Evolutionary conservation across 441 rosid species (phyloP), one percentile per base, ranked within the genome.

Genomic region (Hura crepitans): DNA sequence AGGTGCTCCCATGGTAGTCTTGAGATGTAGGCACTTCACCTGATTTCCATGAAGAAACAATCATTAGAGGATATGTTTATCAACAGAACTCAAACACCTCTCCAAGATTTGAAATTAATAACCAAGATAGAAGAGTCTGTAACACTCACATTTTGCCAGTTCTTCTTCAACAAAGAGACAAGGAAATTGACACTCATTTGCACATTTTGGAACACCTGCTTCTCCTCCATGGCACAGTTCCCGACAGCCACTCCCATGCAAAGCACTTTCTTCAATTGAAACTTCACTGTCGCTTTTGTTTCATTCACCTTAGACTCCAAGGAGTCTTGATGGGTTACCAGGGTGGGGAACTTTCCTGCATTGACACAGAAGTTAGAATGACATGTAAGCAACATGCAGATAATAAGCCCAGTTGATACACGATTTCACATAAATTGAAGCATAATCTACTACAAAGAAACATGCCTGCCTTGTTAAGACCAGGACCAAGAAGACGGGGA

Each of bases 401-500:
- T n/a, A 14, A 22, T 20, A 13, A n/a, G n/a, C 3, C 22, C 35
- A 65, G 15, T 1, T 13, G 10, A 61, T 2, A 7, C 1, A 30
- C 22, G 0, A 2, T 6, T 11, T 28, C 11, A 23, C 2, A 57
- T 17, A 56, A 30, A 22, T 27, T 4, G 4, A 0, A 25, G 62
- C 0, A 7, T 1, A 6, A 10, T 23, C 13, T 3, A 22, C 39
- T 53, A 7, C 47, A 1, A 53, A 55, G 14, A 49, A 4, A 86
- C 97, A 86, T 83, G 90, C 99, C 99, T 83, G 99, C 99, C 81
- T 95, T 95, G 97, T 95, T 95, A 55, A 95, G 96, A 79, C 99
- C 99, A 35, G 99, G 99, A 62, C 99, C 99, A 37, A 92, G 78
- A 60, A 94, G 93, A 83, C 99, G 99, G 10, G 99, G 99, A 70